Conservation (phyloP, 2,329 filamentous ascomycete species). For the Colletotrichum eremochloae region DNA sequence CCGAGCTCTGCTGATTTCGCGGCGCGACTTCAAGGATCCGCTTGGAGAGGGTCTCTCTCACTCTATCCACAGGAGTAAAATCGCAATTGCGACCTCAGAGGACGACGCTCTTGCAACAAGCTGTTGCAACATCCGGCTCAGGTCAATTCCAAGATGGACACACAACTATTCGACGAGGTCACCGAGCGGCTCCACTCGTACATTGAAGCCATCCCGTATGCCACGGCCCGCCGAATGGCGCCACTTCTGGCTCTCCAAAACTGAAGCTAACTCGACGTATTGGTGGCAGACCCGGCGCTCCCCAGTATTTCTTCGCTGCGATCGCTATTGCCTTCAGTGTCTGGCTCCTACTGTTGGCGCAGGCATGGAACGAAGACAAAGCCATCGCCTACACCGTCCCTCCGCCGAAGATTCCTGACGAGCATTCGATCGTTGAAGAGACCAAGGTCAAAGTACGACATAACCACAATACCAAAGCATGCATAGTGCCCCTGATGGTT, state of each 20-base stretch:
- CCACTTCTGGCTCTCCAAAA: slow-evolving; percentile 6
- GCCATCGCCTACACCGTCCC: slow-evolving; percentile 72
- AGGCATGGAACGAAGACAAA: slow-evolving; percentile 51
- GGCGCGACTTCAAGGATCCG: slow-evolving; percentile 6
- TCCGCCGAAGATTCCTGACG: slow-evolving; percentile 71
- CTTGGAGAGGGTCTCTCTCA: background rate
- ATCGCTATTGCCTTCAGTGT: slow-evolving; percentile 50
- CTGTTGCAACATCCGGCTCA: background rate
- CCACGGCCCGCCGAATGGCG: slow-evolving; percentile 24
- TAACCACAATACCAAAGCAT: background rate
- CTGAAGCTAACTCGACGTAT: slow-evolving; percentile 5
- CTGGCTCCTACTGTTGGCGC: slow-evolving; percentile 48
- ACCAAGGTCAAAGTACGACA: slow-evolving; percentile 70
- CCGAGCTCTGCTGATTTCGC: slow-evolving; percentile 40
- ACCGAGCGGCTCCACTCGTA: slow-evolving; percentile 24
- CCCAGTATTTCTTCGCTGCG: slow-evolving; percentile 49
- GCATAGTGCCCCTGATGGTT: slow-evolving; percentile 3
- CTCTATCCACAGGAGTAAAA: background rate
- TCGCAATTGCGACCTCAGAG: slow-evolving; percentile 2
- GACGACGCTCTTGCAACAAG: background rate
- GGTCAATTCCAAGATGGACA: slow-evolving; percentile 30
- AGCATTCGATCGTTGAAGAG: slow-evolving; percentile 68
- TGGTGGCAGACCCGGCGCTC: slow-evolving; percentile 13
- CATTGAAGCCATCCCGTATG: slow-evolving; percentile 35
- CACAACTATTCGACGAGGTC: slow-evolving; percentile 28